Evolutionary conservation across 257 asterid genomes (phyloP).

Genomic region (Solanum commersonii): DNA sequence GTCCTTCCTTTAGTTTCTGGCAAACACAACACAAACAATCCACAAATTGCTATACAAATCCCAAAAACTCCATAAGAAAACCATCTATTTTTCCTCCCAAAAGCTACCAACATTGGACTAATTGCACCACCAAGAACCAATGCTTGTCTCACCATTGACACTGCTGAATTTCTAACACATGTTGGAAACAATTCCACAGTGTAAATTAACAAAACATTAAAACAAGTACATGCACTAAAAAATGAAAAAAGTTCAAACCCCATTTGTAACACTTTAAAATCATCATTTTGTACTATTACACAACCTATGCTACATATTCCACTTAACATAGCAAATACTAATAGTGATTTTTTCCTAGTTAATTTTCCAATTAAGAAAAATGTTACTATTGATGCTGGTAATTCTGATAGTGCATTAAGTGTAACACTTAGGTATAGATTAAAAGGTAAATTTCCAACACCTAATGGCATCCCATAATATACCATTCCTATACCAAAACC

Average conservation of each 20-base stretch:
- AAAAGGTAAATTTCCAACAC: conserved; percentile 31
- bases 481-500: conserved; percentile 53
- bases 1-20: conserved; percentile 18
- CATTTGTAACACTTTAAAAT: conserved; percentile 17
- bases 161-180: conserved; percentile 21
- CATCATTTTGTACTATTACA: conserved; percentile 1
- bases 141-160: conserved; percentile 20
- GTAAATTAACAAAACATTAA: conserved; percentile 33
- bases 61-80: conserved; percentile 18
- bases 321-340: conserved; percentile 29
- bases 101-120: conserved; percentile 15
- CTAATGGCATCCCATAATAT: conserved; percentile 77
- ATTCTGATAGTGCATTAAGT: conserved; percentile 43
- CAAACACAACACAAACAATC: too few relatives aligned
- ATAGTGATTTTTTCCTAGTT: conserved; percentile 20
- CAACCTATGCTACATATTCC: conserved; percentile 44
- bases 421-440: conserved; percentile 49
- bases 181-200: conserved; percentile 31
- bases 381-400: conserved; percentile 44
- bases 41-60: not conserved
- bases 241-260: conserved; percentile 50
- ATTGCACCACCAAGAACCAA: conserved; percentile 13
- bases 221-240: conserved; percentile 42
- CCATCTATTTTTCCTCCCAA: conserved; percentile 3
- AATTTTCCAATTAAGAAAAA: conserved; percentile 26